Evolutionary conservation across 352 stramenopile genomes (phyloP).

Genomic region (Globisporangium polare): DNA sequence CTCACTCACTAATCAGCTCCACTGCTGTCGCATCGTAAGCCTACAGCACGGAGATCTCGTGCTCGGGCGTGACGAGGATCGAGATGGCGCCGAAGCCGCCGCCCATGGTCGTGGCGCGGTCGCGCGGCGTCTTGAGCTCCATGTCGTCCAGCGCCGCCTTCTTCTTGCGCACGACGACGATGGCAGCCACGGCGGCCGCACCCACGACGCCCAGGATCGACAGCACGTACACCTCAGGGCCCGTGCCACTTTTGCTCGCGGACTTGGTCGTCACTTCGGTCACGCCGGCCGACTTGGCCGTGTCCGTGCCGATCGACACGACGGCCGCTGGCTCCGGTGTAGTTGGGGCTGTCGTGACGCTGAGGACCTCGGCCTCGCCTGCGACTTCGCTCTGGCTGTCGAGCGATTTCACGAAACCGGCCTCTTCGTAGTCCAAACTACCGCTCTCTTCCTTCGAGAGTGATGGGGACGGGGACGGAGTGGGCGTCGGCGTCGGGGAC

Average conservation of each 20-base stretch:
- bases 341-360: not conserved
- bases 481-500: constrained; percentile 27
- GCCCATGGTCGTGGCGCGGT: constrained; percentile 19
- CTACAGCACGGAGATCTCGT: constrained; percentile 39
- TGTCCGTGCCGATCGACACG: constrained; percentile 11
- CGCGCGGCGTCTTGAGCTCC: constrained; percentile 47
- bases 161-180: constrained; percentile 64
- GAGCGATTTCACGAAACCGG: constrained; percentile 13
- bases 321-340: not conserved
- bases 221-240: constrained; percentile 30
- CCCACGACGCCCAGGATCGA: constrained; percentile 27
- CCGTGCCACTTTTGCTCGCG: not conserved
- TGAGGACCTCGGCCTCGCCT: not conserved
- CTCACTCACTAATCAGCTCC: not conserved
- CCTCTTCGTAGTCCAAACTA: constrained; percentile 3
- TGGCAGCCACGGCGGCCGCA: constrained; percentile 42
- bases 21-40: not conserved
- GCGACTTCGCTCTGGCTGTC: constrained; percentile 15
- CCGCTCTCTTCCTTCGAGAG: constrained; percentile 14
- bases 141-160: constrained; percentile 53
- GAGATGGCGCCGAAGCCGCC: constrained; percentile 17
- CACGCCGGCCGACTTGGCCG: constrained; percentile 18
- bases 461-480: constrained; percentile 21
- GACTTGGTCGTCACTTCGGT: constrained; percentile 38
- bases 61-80: constrained; percentile 48